Evolutionary conservation across 306 rosid genomes (phyloP), one percentile per base, ranked within the genome.

Genomic region (Vachellia collinsii): DNA sequence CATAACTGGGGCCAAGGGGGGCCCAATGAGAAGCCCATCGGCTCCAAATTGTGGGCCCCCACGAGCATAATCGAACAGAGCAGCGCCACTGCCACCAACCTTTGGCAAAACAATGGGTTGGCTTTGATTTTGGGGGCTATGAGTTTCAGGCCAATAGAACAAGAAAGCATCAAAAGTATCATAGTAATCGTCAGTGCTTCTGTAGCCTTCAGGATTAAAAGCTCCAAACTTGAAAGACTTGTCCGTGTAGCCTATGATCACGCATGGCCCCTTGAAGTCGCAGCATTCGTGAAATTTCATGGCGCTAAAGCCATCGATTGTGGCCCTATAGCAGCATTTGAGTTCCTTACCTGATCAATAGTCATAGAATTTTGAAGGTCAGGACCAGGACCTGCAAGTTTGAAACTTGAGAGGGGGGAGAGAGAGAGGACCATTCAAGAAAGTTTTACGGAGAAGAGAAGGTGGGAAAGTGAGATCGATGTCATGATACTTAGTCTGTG

Each of bases 1-100:
- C 86, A 84, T 87, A 48, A 84, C 87, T 12, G 90, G 90, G 20
- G 90, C 86, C 46, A 87, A 56, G 1, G 90, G 90, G 34, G 90
- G 86, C 9, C 87, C 90, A 2, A 87, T 81, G 29, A 90, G 96
- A 4, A 95, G 93, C 72, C 99, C 98, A 43, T 93, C 96, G 0
- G 98, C 91, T 80, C 96, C 97, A 37, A 95, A 95, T 42, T 95
- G 98, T 0, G 97, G 98, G 44, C 97, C 96, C 0, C 98, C 97
- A 41, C 90, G 87, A 63, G 87, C 90, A 75, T 87, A 87, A 71
- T 84, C 87, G 72, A 84, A 84, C 48, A 87, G 81, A 41, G 90
- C 86, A 19, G 90, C 90, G 76, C 87, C 90, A 81, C 86, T 87
- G 8, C 90, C 87, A 63, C 86, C 87, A 64, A 87, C 48, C 66